phyloP scores from a whole-genome alignment of 306 rosid species.

The Hippophae gyantsensis region DNA sequence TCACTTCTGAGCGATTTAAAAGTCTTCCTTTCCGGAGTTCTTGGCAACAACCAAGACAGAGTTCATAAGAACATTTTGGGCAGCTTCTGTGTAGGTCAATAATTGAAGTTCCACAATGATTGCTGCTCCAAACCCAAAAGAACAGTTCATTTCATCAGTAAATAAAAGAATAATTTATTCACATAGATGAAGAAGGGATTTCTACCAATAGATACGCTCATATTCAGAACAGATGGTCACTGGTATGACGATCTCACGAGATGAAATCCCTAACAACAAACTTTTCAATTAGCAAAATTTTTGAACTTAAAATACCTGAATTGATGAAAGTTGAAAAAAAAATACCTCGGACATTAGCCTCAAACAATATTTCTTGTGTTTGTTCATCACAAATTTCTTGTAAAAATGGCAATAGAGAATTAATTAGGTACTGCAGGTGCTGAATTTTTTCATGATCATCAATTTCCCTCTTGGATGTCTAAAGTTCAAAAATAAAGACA shows the following conservation, averaged over 20 bases:
- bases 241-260: conserved; percentile 32
- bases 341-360: conserved; percentile 58
- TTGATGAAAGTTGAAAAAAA: conserved; percentile 20
- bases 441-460: conserved; percentile 36
- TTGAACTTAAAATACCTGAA: conserved; percentile 7
- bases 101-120: conserved; percentile 82
- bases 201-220: conserved; percentile 77
- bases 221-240: conserved; percentile 43
- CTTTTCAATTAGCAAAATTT: conserved; percentile 11
- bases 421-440: conserved; percentile 35
- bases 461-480: conserved; percentile 50
- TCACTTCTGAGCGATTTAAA: conserved; percentile 33
- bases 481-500: conserved; percentile 15
- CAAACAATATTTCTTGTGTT: conserved; percentile 46
- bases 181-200: conserved; percentile 13
- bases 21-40: conserved; percentile 55
- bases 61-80: conserved; percentile 56
- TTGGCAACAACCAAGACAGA: conserved; percentile 63
- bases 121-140: conserved; percentile 37
- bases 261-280: conserved; percentile 34
- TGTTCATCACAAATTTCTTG: conserved; percentile 58
- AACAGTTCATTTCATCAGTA: conserved; percentile 4
- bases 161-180: conserved; percentile 11
- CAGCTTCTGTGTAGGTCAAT: conserved; percentile 69
- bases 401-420: conserved; percentile 41